Conservation (phyloP, 1,139 yeast species). For the Spathaspora sp. region DNA sequence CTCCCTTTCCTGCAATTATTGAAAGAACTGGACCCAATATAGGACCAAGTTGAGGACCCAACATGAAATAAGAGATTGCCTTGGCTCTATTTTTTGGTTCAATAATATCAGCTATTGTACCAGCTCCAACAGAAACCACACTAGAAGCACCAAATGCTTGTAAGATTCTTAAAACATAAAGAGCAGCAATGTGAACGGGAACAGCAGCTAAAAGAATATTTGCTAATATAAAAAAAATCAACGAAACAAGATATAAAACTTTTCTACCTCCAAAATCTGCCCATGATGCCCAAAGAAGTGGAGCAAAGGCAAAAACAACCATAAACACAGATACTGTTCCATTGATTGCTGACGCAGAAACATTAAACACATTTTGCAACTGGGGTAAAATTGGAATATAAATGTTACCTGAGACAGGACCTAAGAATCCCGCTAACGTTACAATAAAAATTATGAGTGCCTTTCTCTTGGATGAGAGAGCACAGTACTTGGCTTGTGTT, state of each 20-base stretch:
- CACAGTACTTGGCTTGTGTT: slow-evolving; percentile 4
- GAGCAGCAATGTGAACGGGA: slow-evolving; percentile 46
- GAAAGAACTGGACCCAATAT: slow-evolving; percentile 54
- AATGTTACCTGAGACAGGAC: slow-evolving; percentile 61
- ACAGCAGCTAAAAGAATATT: slow-evolving; percentile 48
- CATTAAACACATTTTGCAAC: slow-evolving; percentile 40
- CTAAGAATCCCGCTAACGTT: slow-evolving; percentile 53
- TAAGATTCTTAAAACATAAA: slow-evolving; percentile 43
- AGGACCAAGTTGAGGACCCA: slow-evolving; percentile 63
- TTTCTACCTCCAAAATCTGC: slow-evolving; percentile 63
- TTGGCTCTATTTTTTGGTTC: slow-evolving; percentile 50
- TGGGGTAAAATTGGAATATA: slow-evolving; percentile 57
- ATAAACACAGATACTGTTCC: slow-evolving; percentile 62
- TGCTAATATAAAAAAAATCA: slow-evolving; percentile 43
- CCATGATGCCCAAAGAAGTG: slow-evolving; percentile 54
- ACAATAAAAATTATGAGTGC: slow-evolving; percentile 32
- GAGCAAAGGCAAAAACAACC: slow-evolving; percentile 56
- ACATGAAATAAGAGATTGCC: slow-evolving; percentile 53
- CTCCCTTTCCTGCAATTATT: slow-evolving; percentile 30
- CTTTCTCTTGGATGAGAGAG: slow-evolving; percentile 15
- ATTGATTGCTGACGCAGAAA: slow-evolving; percentile 47
- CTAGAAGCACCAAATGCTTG: slow-evolving; percentile 59
- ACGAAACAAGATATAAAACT: slow-evolving; percentile 45
- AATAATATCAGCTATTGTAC: slow-evolving; percentile 52
- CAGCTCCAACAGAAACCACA: slow-evolving; percentile 57